phyloP scores from a whole-genome alignment of 352 stramenopile species.

The Globisporangium mamillatum region DNA sequence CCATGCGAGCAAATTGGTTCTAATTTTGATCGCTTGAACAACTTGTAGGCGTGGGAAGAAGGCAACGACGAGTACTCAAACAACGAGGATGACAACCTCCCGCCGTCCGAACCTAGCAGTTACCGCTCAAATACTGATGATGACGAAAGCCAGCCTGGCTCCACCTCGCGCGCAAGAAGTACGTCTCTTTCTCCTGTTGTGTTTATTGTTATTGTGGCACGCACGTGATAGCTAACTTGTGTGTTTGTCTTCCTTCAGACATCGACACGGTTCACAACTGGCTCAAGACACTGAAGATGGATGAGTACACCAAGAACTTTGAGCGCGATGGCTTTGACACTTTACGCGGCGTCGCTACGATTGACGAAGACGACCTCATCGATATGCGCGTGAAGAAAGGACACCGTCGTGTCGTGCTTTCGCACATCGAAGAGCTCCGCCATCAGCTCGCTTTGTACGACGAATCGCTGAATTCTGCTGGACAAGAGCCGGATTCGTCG shows the following conservation, averaged over 20 bases:
- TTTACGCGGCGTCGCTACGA: conserved; percentile 77
- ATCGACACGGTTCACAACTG: conserved; percentile 81
- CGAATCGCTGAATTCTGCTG: conserved; percentile 48
- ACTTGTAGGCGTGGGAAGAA: conserved; percentile 71
- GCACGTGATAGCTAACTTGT: neutral
- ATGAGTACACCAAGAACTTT: conserved; percentile 86
- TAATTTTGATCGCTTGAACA: neutral
- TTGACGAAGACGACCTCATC: conserved; percentile 85
- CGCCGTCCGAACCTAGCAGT: conserved; percentile 15
- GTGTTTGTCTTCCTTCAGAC: conserved; percentile 31
- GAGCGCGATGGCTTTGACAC: conserved; percentile 88
- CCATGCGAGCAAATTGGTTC: neutral
- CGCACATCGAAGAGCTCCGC: conserved; percentile 83
- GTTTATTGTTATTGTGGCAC: neutral
- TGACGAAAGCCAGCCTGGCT: conserved; percentile 32
- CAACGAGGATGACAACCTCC: conserved; percentile 45
- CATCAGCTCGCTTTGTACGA: conserved; percentile 63
- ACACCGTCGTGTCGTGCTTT: conserved; percentile 79
- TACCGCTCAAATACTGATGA: conserved; percentile 33
- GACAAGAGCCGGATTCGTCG: conserved; percentile 65
- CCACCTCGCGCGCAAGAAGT: conserved; percentile 49
- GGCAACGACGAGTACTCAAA: conserved; percentile 86
- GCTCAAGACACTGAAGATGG: conserved; percentile 86
- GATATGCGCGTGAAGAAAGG: conserved; percentile 90
- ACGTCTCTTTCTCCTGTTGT: conserved; percentile 9